Percentiles rank a stretch among this genome's conserved stretches.
These are phyloP conservation scores for Pseudopithomyces chartarum DNA, from an alignment of 2,329 filamentous ascomycete genomes.

Conservation along the genomic window DNA sequence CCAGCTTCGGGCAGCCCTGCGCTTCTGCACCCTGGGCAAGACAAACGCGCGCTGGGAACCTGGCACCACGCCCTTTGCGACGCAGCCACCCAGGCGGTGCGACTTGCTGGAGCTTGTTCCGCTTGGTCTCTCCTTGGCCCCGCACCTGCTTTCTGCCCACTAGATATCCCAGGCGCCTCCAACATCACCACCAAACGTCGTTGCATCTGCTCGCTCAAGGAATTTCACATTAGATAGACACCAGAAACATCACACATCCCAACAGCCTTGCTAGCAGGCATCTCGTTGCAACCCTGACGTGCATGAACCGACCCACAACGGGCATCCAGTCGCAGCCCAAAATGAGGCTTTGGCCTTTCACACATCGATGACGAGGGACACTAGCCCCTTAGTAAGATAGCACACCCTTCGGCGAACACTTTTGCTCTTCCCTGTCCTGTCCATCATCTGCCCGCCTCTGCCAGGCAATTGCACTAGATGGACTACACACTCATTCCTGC, in stretches of 20 bases:
- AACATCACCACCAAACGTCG: background rate
- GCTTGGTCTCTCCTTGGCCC: constrained; percentile 23
- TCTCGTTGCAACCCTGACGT: background rate
- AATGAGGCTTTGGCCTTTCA: background rate
- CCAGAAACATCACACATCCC: background rate
- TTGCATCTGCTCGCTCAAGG: background rate
- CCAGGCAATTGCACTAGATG: background rate
- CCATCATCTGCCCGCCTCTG: background rate
- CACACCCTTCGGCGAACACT: background rate
- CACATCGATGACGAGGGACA: constrained; percentile 5
- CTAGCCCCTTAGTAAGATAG: constrained; percentile 2
- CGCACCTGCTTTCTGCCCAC: background rate
- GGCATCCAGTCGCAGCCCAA: background rate
- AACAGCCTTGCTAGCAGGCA: background rate
- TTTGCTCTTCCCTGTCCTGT: background rate
- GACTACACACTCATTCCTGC: too few species aligned
- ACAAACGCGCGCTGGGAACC: constrained; percentile 12
- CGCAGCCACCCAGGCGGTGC: constrained; percentile 15
- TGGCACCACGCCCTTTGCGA: constrained; percentile 18
- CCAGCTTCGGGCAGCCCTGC: background rate
- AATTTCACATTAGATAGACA: background rate
- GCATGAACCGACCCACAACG: constrained; percentile 1
- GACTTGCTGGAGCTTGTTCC: constrained; percentile 23
- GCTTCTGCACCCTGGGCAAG: constrained; percentile 2
- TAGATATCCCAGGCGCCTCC: background rate